phyloP scores from a whole-genome alignment of 2,329 filamentous ascomycete species.

The Fusarium acutatum region DNA sequence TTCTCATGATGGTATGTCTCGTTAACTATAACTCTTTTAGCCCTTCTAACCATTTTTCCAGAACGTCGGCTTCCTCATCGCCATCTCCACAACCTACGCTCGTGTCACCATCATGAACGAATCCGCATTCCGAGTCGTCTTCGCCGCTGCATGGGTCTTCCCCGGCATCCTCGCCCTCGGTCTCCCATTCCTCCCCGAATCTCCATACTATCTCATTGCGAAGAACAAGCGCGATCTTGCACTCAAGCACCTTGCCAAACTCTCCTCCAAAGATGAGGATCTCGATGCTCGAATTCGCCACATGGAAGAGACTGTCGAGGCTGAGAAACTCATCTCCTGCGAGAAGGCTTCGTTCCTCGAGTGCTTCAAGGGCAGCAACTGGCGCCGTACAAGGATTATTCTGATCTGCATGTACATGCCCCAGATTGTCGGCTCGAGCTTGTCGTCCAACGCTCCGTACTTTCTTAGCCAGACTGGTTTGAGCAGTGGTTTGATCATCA shows the following conservation, averaged over 20 bases:
- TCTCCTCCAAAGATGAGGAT: background rate
- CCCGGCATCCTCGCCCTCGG: conserved; percentile 9
- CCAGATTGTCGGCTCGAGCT: background rate
- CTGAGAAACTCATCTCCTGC: background rate
- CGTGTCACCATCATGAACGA: background rate
- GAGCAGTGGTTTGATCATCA: background rate
- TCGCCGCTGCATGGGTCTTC: conserved; percentile 5
- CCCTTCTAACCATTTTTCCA: too few relatives aligned
- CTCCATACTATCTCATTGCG: conserved; percentile 14
- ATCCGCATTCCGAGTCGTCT: conserved; percentile 3
- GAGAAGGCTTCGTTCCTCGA: conserved; percentile 11
- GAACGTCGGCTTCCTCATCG: conserved; percentile 1
- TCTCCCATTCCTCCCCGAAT: conserved; percentile 15
- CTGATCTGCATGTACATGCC: conserved; percentile 22
- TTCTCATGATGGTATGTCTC: background rate
- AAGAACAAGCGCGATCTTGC: conserved; percentile 5
- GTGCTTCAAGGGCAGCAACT: conserved; percentile 14
- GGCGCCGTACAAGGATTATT: conserved; percentile 14
- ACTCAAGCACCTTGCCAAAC: background rate
- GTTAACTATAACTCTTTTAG: too few relatives aligned
- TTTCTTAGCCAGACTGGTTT: background rate
- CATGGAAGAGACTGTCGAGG: background rate
- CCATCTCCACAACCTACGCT: background rate
- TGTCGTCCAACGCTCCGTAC: conserved; percentile 9
- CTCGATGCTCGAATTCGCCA: background rate